These are phyloP conservation scores for Aspergillus sp. DNA, from an alignment of 2,329 filamentous ascomycete genomes.

Conservation along the genomic window DNA sequence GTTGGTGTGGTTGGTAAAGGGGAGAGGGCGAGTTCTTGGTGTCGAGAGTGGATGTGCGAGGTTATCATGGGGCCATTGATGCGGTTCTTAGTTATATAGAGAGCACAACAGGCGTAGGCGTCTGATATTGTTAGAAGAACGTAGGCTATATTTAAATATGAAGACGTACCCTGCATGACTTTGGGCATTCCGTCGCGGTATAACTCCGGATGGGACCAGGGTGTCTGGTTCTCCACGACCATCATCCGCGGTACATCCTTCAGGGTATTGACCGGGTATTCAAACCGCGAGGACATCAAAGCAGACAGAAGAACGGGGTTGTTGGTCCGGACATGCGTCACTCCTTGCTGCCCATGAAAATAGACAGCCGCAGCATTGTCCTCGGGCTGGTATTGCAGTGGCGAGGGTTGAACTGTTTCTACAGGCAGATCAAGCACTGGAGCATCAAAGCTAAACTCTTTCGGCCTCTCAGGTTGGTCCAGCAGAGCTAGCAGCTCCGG, in stretches of 20 bases:
- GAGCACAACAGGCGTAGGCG: conserved; percentile 53
- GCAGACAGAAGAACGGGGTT: conserved; percentile 16
- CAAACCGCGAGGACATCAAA: conserved; percentile 26
- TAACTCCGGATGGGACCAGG: conserved; percentile 55
- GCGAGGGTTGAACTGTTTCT: not conserved
- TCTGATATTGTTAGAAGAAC: conserved; percentile 36
- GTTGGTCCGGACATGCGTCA: not conserved
- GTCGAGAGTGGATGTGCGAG: conserved; percentile 48
- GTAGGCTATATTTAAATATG: too few species aligned
- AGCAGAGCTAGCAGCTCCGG: conserved; percentile 1
- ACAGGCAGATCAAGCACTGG: not conserved
- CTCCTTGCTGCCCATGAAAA: not conserved
- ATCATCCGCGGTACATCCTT: conserved; percentile 46
- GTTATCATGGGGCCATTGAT: conserved; percentile 52
- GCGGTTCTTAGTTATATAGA: conserved; percentile 53
- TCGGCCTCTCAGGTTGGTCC: not conserved
- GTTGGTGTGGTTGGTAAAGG: conserved; percentile 24
- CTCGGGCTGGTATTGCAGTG: not conserved
- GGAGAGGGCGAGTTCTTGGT: conserved; percentile 44
- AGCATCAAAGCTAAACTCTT: not conserved
- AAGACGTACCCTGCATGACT: conserved; percentile 48
- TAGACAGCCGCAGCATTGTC: not conserved
- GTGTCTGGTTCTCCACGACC: conserved; percentile 51
- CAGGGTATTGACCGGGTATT: conserved; percentile 47
- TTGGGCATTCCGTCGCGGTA: conserved; percentile 55